Percentiles rank a stretch among this genome's conserved stretches.
Evolutionary conservation across 805 yeast genomes (phyloP).

Genomic region (Kluyveromyces starmeri): DNA sequence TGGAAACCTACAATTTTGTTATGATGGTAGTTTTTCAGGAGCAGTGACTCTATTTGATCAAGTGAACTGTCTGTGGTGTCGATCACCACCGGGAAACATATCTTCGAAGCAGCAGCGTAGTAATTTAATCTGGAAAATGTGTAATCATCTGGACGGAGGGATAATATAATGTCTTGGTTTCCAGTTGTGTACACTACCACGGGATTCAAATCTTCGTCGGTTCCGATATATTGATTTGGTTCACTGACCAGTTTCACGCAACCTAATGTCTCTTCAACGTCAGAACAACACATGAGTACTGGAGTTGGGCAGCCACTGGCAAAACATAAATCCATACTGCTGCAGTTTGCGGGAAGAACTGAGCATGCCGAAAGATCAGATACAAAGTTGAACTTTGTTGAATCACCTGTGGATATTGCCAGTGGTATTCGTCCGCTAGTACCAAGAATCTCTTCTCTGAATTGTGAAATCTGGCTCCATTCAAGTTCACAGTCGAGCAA

Average conservation of each 20-base stretch:
- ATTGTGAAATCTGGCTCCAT: not conserved
- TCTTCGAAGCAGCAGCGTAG: no score
- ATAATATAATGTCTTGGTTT: not conserved
- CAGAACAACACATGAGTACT: not conserved
- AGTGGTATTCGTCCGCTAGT: not conserved
- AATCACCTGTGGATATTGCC: not conserved
- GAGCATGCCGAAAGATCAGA: slow-evolving; percentile 1
- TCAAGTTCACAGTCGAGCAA: not conserved
- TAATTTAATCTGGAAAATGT: no score
- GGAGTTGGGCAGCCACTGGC: slow-evolving; percentile 1
- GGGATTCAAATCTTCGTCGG: not conserved
- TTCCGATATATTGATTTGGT: not conserved
- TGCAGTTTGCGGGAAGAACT: not conserved
- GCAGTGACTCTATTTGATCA: no score
- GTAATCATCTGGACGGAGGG: no score
- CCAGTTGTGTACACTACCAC: not conserved
- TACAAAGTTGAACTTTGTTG: not conserved
- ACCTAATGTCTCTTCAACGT: not conserved
- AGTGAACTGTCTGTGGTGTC: no score
- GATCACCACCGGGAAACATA: no score
- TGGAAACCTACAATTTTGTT: no score
- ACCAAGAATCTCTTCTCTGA: not conserved
- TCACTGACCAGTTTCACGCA: not conserved
- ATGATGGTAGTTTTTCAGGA: no score
- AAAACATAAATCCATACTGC: not conserved